Conservation (phyloP, 352 stramenopile genomes). For the Pilasporangium apinafurcum region DNA sequence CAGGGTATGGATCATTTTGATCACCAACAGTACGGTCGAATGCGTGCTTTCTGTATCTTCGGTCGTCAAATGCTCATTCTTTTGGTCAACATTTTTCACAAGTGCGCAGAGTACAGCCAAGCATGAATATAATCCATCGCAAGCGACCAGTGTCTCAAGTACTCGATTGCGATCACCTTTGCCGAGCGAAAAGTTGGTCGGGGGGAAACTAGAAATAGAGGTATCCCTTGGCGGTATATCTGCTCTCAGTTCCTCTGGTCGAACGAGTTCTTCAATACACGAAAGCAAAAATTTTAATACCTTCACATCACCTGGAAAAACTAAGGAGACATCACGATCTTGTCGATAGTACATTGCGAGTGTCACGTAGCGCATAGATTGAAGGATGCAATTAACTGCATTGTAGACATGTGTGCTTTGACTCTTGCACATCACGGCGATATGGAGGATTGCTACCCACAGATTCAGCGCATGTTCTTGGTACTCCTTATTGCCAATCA, state of each 20-base stretch:
- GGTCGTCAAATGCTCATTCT: not conserved
- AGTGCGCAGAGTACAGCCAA: slow-evolving; percentile 36
- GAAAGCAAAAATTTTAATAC: slow-evolving; percentile 19
- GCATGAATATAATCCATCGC: slow-evolving; percentile 27
- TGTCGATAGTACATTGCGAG: slow-evolving; percentile 31
- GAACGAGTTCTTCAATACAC: slow-evolving; percentile 18
- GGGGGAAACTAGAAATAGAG: not conserved
- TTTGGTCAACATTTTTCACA: not conserved
- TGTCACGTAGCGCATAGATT: slow-evolving; percentile 40
- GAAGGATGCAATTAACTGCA: slow-evolving; percentile 40
- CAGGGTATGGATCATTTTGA: slow-evolving; percentile 5
- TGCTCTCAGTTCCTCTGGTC: not conserved
- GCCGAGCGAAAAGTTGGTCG: slow-evolving; percentile 2
- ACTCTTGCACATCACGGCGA: slow-evolving; percentile 23
- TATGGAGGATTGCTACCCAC: slow-evolving; percentile 26
- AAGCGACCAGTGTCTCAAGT: slow-evolving; percentile 27
- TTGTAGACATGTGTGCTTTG: slow-evolving; percentile 35
- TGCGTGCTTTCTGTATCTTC: not conserved
- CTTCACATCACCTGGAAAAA: slow-evolving; percentile 10
- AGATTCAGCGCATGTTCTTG: slow-evolving; percentile 28
- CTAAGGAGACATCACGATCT: slow-evolving; percentile 14
- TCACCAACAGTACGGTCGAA: not conserved
- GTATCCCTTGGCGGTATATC: not conserved
- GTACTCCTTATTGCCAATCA: slow-evolving; percentile 20
- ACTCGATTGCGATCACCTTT: slow-evolving; percentile 17